Conservation (phyloP, 1,139 yeast genomes). For the Yamadazyma triangularis region DNA sequence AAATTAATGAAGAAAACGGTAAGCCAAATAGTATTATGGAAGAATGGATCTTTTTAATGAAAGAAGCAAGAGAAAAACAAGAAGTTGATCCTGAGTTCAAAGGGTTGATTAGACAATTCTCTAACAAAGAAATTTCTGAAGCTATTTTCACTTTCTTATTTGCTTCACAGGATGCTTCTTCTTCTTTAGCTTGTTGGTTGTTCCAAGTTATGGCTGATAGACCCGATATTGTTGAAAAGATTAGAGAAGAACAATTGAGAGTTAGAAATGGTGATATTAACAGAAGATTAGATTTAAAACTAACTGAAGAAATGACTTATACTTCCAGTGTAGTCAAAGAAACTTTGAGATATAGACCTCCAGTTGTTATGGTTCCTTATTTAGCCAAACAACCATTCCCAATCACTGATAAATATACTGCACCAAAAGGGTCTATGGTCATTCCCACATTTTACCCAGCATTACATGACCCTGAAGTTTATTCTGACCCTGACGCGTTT, state of each 20-base stretch:
- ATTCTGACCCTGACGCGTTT: conserved; percentile 88
- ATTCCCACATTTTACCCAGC: conserved; percentile 95
- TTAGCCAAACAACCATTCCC: conserved; percentile 85
- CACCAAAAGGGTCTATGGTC: conserved; percentile 96
- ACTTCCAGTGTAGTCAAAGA: conserved; percentile 90
- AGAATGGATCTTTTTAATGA: conserved; percentile 87
- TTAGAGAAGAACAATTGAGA: conserved; percentile 85
- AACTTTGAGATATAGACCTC: conserved; percentile 91
- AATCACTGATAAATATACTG: conserved; percentile 75
- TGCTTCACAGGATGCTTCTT: conserved; percentile 97
- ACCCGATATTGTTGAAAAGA: conserved; percentile 79
- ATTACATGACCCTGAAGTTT: conserved; percentile 94
- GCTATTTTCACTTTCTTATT: conserved; percentile 93
- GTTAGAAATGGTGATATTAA: conserved; percentile 76
- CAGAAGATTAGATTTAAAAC: conserved; percentile 57
- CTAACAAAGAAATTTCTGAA: conserved; percentile 90
- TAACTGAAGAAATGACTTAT: conserved; percentile 82
- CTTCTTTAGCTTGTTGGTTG: conserved; percentile 97
- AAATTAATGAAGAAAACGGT: conserved; percentile 70
- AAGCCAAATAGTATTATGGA: conserved; percentile 87
- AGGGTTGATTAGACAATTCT: conserved; percentile 71
- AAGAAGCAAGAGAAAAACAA: conserved; percentile 58
- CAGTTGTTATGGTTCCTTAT: conserved; percentile 97
- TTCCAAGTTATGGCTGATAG: conserved; percentile 94
- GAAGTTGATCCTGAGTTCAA: conserved; percentile 46